These are phyloP conservation scores for Leucogyrophana mollusca DNA, from an alignment of 768 basidiomycete genomes.

Conservation along the genomic window DNA sequence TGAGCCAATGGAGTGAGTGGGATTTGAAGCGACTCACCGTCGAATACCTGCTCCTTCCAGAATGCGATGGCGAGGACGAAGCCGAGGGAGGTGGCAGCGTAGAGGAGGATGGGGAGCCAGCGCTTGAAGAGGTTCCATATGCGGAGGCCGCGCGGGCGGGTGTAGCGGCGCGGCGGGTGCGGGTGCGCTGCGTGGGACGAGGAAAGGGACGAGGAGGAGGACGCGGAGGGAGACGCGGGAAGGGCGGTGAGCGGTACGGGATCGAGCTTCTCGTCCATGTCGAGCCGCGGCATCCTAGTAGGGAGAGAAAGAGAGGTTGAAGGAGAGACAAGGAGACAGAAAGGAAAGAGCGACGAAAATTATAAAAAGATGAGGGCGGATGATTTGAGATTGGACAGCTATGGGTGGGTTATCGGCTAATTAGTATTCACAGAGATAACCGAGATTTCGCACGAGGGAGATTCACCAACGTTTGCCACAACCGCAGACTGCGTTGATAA, in stretches of 20 bases:
- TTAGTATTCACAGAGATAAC: too few relatives aligned
- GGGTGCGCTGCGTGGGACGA: too few relatives aligned
- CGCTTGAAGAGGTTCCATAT: constrained; percentile 62
- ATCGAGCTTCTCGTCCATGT: constrained; percentile 27
- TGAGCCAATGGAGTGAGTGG: constrained; percentile 2
- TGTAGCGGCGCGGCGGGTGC: too few relatives aligned
- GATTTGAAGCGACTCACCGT: constrained; percentile 62
- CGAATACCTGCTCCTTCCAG: constrained; percentile 80
- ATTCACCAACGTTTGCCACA: too few relatives aligned
- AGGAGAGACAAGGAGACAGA: too few relatives aligned
- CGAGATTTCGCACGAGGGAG: too few relatives aligned
- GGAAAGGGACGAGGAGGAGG: constrained; percentile 8
- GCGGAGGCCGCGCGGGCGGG: constrained; percentile 48
- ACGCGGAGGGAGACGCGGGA: constrained; percentile 12
- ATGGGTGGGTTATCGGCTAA: too few relatives aligned
- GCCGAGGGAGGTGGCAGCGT: constrained; percentile 71
- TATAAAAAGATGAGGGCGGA: too few relatives aligned
- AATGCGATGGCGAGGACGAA: constrained; percentile 82
- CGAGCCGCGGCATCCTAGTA: constrained; percentile 29
- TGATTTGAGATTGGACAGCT: too few relatives aligned
- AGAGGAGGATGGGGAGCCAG: constrained; percentile 77
- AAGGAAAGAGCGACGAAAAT: too few relatives aligned
- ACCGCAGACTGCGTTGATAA: too few relatives aligned
- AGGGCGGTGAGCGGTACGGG: constrained; percentile 12
- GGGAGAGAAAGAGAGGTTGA: too few relatives aligned